Evolutionary conservation across 805 yeast species (phyloP).

Genomic region (Wickerhamomyces rabaulensis): DNA sequence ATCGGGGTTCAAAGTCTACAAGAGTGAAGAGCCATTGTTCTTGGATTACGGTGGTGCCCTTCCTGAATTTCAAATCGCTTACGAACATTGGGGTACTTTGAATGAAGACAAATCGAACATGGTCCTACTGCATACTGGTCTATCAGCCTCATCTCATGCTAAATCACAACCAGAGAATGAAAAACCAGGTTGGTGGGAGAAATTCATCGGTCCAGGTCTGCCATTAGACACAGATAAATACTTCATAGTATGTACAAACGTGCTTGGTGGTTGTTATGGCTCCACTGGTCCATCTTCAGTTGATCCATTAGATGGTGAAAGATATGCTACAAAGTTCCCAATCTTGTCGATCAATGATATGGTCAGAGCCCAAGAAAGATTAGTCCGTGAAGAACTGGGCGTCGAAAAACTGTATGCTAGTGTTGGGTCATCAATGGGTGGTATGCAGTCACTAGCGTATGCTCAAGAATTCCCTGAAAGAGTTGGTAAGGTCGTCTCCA

Average conservation of each 20-base stretch:
- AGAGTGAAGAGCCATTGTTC: constrained; percentile 52
- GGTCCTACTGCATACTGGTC: constrained; percentile 80
- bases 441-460: constrained; percentile 92
- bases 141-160: constrained; percentile 93
- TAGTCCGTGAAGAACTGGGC: constrained; percentile 58
- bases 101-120: constrained; percentile 63
- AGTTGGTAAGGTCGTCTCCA: constrained; percentile 70
- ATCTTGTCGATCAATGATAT: constrained; percentile 81
- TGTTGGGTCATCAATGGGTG: constrained; percentile 95
- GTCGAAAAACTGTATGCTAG: constrained; percentile 66
- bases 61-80: constrained; percentile 77
- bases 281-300: constrained; percentile 86
- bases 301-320: constrained; percentile 60
- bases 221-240: constrained; percentile 77
- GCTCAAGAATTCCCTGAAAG: constrained; percentile 77
- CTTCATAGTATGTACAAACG: constrained; percentile 86
- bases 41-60: constrained; percentile 80
- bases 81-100: constrained; percentile 86
- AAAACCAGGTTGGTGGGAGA: constrained; percentile 93
- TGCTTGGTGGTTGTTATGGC: constrained; percentile 92
- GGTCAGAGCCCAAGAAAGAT: constrained; percentile 80
- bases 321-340: constrained; percentile 86
- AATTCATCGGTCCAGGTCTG: constrained; percentile 77
- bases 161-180: constrained; percentile 67
- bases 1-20: constrained; percentile 60